These are phyloP conservation scores for Trichosporon coremiiforme DNA, from an alignment of 1,284 basidiomycete genomes.

Conservation along the genomic window DNA sequence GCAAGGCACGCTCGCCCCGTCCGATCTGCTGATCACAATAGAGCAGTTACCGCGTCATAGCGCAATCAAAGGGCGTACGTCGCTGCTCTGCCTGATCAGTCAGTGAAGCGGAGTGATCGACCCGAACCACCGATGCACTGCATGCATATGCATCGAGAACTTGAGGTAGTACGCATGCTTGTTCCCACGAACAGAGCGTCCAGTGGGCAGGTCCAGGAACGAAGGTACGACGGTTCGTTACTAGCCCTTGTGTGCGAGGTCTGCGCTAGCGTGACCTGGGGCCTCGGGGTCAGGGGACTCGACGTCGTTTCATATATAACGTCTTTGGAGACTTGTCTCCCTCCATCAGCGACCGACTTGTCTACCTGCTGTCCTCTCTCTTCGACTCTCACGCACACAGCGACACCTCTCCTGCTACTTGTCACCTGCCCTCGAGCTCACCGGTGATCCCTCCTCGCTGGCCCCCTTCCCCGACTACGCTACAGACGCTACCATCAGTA, in stretches of 20 bases:
- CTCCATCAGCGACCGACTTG: background rate
- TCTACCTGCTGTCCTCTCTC: background rate
- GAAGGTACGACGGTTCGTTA: background rate
- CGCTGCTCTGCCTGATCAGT: no score
- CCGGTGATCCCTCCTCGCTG: no score
- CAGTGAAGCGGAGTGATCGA: background rate
- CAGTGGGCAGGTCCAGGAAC: background rate
- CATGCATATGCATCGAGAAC: no score
- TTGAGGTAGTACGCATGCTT: background rate
- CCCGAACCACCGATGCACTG: background rate
- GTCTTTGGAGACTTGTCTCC: background rate
- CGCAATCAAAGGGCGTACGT: no score
- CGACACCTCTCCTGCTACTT: no score
- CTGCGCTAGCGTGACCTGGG: background rate
- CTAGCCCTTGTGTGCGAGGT: background rate
- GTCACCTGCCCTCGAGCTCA: no score
- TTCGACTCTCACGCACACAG: background rate
- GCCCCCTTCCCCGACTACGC: no score
- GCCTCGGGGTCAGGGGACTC: no score
- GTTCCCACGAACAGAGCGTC: background rate
- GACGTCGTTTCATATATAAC: background rate
- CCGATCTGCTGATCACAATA: no score
- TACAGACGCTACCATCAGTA: no score
- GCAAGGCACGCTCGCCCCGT: no score
- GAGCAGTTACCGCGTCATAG: no score